Percentiles rank a stretch among this genome's conserved stretches.
phyloP scores from a whole-genome alignment of 2,329 filamentous ascomycete genomes.

The Beauveria scarabaeidicola region DNA sequence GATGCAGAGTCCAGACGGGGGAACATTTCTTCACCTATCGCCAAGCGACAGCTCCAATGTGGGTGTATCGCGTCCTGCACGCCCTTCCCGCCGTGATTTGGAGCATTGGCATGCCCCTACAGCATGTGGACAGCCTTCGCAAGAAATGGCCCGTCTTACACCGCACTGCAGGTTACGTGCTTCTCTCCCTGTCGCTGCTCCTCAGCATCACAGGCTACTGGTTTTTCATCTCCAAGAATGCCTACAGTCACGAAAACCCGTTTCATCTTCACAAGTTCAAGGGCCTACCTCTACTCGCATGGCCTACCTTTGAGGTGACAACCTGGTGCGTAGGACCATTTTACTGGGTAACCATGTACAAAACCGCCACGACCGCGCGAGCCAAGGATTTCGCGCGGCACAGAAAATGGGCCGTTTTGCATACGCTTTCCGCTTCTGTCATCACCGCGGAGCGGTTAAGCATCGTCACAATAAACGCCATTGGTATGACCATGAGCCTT shows the following conservation, averaged over 20 bases:
- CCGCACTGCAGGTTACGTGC: background rate
- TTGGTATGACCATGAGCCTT: background rate
- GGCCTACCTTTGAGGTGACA: constrained; percentile 3
- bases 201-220: constrained; percentile 5
- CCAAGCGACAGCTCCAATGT: background rate
- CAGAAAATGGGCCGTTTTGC: constrained; percentile 6
- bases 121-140: constrained; percentile 6
- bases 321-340: background rate
- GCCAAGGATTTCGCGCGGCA: background rate
- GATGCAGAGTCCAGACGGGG: background rate
- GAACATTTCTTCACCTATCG: background rate
- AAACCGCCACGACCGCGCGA: background rate
- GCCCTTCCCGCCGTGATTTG: background rate
- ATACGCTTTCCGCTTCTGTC: background rate
- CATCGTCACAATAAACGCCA: background rate
- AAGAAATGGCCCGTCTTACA: constrained; percentile 4
- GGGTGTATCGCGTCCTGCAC: background rate
- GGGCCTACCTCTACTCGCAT: background rate
- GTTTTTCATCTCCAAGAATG: background rate
- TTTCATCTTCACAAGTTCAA: background rate
- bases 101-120: constrained; percentile 9
- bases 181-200: constrained; percentile 2
- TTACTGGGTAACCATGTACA: constrained; percentile 4
- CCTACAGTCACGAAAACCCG: background rate
- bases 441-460: background rate